Conservation (phyloP, 139 green algal genomes). For the Pycnococcus provasolii region DNA sequence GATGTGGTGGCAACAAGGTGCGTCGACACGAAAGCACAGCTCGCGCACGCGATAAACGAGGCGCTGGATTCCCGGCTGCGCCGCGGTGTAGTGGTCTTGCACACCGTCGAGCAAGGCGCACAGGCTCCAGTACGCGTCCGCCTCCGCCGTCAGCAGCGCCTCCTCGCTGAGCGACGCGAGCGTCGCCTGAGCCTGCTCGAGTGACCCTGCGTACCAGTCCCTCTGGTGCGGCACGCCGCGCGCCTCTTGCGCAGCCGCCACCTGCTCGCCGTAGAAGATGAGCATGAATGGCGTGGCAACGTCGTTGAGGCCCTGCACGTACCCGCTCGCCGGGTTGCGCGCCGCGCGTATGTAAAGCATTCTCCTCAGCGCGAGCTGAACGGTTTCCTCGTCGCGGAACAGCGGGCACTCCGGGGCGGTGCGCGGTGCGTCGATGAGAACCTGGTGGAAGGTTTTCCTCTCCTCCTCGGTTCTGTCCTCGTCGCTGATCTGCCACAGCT, state of each 20-base stretch:
- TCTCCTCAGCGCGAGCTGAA: constrained; percentile 75
- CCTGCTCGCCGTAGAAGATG: constrained; percentile 74
- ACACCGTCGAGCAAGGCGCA: constrained; percentile 78
- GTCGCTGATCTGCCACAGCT: constrained; percentile 71
- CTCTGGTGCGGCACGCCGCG: not conserved
- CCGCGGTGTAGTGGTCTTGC: constrained; percentile 95
- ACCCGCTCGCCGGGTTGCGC: constrained; percentile 38
- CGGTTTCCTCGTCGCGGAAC: constrained; percentile 54
- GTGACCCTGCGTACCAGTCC: no score
- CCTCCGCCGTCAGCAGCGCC: constrained; percentile 40
- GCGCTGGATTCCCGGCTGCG: constrained; percentile 91
- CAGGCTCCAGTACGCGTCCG: constrained; percentile 95
- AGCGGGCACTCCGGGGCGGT: constrained; percentile 80
- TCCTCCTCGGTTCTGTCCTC: constrained; percentile 65
- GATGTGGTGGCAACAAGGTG: constrained; percentile 49
- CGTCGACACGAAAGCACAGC: constrained; percentile 38
- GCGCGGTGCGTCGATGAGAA: constrained; percentile 76
- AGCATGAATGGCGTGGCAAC: constrained; percentile 88
- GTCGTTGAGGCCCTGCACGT: constrained; percentile 97
- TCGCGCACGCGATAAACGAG: constrained; percentile 75
- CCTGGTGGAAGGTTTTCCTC: constrained; percentile 62
- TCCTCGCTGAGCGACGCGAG: not conserved
- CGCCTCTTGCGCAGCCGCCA: constrained; percentile 36
- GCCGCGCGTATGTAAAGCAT: constrained; percentile 77
- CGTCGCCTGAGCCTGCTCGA: no score